Percentiles rank a stretch among this genome's conserved stretches.
These are phyloP conservation scores for Pulveroboletus sp. DNA, from an alignment of 768 basidiomycete species.

Conservation along the genomic window DNA sequence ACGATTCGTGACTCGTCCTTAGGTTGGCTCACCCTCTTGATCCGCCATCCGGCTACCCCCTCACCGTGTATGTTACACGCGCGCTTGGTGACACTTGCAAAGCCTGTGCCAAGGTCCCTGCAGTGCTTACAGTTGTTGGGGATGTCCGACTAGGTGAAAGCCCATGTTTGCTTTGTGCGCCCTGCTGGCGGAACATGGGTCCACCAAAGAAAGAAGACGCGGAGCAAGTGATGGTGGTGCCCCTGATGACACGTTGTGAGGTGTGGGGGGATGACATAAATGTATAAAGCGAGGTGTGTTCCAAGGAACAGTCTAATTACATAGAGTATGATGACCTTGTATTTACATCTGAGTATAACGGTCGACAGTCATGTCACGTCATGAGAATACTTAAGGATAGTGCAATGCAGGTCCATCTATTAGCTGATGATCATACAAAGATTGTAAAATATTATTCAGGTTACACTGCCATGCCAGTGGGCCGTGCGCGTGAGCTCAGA, in stretches of 20 bases:
- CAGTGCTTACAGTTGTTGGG: constrained; percentile 59
- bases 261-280: constrained; percentile 14
- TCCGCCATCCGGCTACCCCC: constrained; percentile 53
- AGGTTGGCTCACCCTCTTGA: constrained; percentile 62
- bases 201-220: constrained; percentile 37
- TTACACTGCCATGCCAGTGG: constrained; percentile 12
- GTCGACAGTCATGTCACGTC: constrained; percentile 10
- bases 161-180: constrained; percentile 66
- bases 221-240: constrained; percentile 44
- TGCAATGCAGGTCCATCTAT: constrained; percentile 22
- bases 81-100: constrained; percentile 59
- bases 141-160: constrained; percentile 75
- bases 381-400: constrained; percentile 5
- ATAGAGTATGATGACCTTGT: background rate
- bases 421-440: constrained; percentile 23
- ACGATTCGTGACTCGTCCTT: constrained; percentile 5
- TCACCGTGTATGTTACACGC: constrained; percentile 63
- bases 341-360: constrained; percentile 1
- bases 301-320: too few relatives aligned
- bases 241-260: constrained; percentile 43
- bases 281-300: background rate
- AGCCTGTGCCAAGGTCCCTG: constrained; percentile 66
- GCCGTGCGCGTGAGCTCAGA: background rate
- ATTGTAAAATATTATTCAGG: constrained; percentile 11
- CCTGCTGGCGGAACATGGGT: constrained; percentile 74